Conservation (phyloP, 148 eudicot genomes). For the Chenopodium formosanum region DNA sequence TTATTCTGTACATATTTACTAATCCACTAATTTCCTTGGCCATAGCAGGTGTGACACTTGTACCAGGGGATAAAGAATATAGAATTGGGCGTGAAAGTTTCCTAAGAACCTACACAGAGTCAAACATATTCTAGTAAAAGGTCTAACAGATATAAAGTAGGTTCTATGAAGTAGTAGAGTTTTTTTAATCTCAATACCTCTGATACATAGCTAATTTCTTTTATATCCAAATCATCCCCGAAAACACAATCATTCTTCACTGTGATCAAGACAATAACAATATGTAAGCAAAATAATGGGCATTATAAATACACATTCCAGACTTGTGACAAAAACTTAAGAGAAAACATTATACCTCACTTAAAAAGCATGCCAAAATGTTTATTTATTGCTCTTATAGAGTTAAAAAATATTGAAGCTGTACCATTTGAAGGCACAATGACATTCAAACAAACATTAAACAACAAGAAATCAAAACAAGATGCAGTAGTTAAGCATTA, state of each 20-base stretch:
- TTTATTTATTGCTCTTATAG: not conserved
- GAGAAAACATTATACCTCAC: not conserved
- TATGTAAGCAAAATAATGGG: not conserved
- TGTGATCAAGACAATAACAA: slow-evolving; percentile 33
- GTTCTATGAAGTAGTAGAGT: not conserved
- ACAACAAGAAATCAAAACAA: not conserved
- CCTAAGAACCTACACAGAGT: slow-evolving; percentile 55
- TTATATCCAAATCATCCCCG: slow-evolving; percentile 77
- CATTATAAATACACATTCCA: not conserved
- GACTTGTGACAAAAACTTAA: not conserved
- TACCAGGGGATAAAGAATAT: slow-evolving; percentile 93
- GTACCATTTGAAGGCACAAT: not conserved
- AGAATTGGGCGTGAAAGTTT: slow-evolving; percentile 53
- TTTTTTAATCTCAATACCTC: slow-evolving; percentile 43
- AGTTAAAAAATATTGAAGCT: not conserved
- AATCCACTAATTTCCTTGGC: slow-evolving; percentile 60
- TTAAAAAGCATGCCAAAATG: not conserved
- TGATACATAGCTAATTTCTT: slow-evolving; percentile 75
- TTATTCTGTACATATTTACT: slow-evolving; percentile 88
- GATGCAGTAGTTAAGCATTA: not conserved
- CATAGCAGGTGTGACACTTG: slow-evolving; percentile 74
- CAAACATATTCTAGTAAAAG: slow-evolving; percentile 6
- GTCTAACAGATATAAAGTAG: not conserved
- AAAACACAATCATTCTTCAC: slow-evolving; percentile 98
- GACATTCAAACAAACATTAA: not conserved